These are phyloP conservation scores for Neurospora cerealis DNA, from an alignment of 495 filamentous ascomycete genomes.

Conservation along the genomic window DNA sequence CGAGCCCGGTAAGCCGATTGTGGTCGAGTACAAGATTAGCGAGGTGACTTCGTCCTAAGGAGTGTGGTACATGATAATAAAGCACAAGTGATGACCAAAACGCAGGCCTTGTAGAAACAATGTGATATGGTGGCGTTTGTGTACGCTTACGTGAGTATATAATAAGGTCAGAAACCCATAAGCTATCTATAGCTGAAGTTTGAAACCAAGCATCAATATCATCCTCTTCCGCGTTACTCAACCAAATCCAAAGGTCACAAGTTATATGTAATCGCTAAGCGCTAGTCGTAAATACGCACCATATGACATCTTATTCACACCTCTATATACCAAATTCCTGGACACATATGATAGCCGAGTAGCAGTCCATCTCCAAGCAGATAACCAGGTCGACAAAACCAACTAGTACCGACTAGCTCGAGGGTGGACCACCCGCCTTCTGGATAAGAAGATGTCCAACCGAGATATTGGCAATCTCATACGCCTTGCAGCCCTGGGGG, in stretches of 20 bases:
- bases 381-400: background rate
- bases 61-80: background rate
- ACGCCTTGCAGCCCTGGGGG: constrained; percentile 55
- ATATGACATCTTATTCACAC: background rate
- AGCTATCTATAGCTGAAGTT: background rate
- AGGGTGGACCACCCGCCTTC: constrained; percentile 26
- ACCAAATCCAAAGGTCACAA: background rate
- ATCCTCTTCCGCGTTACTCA: background rate
- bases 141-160: background rate
- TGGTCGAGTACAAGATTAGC: constrained; percentile 52
- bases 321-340: background rate
- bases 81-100: background rate
- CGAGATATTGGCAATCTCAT: constrained; percentile 41
- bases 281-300: background rate
- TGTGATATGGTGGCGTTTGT: background rate
- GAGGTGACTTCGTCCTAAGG: constrained; percentile 28
- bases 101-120: background rate
- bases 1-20: constrained; percentile 40
- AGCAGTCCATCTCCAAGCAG: background rate
- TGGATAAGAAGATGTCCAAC: constrained; percentile 36
- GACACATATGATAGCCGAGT: background rate
- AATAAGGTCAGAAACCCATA: background rate
- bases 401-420: background rate
- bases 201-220: background rate
- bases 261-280: background rate